phyloP scores from a whole-genome alignment of 257 asterid genomes.

The Linaria vulgaris region DNA sequence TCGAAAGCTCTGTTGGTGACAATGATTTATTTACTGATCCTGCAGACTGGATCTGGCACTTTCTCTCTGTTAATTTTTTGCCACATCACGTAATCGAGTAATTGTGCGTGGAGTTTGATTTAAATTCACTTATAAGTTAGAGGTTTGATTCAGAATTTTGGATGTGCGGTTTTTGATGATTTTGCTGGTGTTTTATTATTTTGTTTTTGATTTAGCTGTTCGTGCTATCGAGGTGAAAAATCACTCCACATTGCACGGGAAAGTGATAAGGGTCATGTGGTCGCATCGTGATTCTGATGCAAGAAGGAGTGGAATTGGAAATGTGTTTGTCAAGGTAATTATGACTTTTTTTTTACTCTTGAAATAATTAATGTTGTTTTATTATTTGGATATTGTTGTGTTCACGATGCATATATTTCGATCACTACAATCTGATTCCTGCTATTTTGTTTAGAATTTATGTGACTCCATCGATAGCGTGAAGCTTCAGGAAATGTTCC shows the following conservation, averaged over 20 bases:
- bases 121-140: background rate
- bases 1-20: background rate
- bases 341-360: constrained; percentile 14
- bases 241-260: constrained; percentile 43
- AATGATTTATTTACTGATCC: background rate
- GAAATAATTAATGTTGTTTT: constrained; percentile 6
- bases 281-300: constrained; percentile 53
- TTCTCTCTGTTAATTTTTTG: background rate
- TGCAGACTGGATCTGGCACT: background rate
- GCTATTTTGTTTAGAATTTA: constrained; percentile 37
- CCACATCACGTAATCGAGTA: background rate
- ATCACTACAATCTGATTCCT: background rate
- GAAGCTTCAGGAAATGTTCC: constrained; percentile 55
- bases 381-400: background rate
- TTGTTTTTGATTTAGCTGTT: constrained; percentile 29
- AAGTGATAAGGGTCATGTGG: constrained; percentile 52
- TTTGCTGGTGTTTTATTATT: constrained; percentile 1
- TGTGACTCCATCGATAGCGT: constrained; percentile 39
- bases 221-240: constrained; percentile 49
- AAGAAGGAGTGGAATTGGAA: constrained; percentile 54
- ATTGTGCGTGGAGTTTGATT: background rate
- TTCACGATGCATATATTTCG: constrained; percentile 9
- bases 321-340: constrained; percentile 54
- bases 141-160: background rate
- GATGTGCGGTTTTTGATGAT: background rate